Conservation (phyloP, 257 asterid genomes). For the Henckelia pumila region DNA sequence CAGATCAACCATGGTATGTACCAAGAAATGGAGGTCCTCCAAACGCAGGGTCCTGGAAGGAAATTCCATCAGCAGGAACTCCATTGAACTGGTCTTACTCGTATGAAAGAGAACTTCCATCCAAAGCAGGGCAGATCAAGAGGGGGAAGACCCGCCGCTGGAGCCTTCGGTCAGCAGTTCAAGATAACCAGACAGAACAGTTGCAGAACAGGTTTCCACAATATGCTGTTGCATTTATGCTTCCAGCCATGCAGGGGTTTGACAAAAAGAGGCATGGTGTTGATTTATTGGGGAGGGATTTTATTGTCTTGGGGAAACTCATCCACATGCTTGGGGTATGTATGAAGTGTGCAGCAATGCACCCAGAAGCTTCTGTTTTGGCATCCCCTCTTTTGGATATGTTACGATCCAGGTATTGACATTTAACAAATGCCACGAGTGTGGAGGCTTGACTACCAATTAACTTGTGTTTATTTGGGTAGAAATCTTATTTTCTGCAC, state of each 20-base stretch:
- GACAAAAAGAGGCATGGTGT: conserved; percentile 93
- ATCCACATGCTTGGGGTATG: conserved; percentile 91
- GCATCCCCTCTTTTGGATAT: conserved; percentile 87
- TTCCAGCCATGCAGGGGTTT: conserved; percentile 85
- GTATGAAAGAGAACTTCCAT: conserved; percentile 84
- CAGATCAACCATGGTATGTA: conserved; percentile 75
- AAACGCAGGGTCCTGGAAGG: conserved; percentile 86
- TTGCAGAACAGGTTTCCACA: conserved; percentile 77
- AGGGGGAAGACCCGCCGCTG: conserved; percentile 78
- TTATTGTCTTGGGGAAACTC: conserved; percentile 81
- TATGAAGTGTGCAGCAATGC: conserved; percentile 89
- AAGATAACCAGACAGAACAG: conserved; percentile 42
- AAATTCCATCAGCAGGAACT: conserved; percentile 59
- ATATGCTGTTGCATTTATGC: conserved; percentile 93
- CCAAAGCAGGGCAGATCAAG: conserved; percentile 50
- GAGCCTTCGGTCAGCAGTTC: conserved; percentile 46
- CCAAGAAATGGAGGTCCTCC: conserved; percentile 69
- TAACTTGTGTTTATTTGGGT: conserved; percentile 18
- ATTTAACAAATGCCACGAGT: conserved; percentile 20
- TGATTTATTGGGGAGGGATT: conserved; percentile 82
- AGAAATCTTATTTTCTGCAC: no score
- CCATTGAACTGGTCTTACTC: conserved; percentile 83
- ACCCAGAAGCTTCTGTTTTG: conserved; percentile 90
- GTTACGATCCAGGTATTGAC: conserved; percentile 68
- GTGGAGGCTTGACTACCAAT: neutral